Evolutionary conservation across 495 filamentous ascomycete species (phyloP).

Genomic region (Trypethelium eluteriae): DNA sequence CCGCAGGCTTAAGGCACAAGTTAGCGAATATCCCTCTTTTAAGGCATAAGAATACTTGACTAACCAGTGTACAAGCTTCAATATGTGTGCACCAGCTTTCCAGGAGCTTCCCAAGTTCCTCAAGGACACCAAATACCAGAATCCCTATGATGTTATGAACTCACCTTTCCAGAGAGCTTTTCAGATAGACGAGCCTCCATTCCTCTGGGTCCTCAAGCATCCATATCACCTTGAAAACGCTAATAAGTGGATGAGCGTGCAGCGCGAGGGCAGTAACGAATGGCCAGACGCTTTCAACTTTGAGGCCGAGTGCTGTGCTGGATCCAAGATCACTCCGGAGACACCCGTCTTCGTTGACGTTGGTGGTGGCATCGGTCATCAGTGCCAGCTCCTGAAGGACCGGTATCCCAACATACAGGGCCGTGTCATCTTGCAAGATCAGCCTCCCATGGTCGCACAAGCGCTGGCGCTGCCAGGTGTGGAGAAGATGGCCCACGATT

Average conservation of each 20-base stretch:
- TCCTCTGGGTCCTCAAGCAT: constrained; percentile 6
- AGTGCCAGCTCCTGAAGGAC: constrained; percentile 4
- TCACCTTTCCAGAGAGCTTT: constrained; percentile 16
- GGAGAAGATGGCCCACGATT: constrained; percentile 15
- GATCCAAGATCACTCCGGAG: neutral
- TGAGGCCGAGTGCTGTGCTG: neutral
- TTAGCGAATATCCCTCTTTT: neutral
- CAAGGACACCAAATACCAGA: neutral
- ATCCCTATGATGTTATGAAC: neutral
- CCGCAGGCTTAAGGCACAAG: constrained; percentile 5
- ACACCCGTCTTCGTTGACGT: constrained; percentile 17
- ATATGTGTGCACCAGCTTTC: neutral
- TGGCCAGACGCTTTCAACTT: constrained; percentile 16
- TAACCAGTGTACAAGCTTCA: neutral
- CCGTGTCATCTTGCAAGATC: constrained; percentile 17
- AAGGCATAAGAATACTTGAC: neutral
- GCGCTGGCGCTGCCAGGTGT: constrained; percentile 7
- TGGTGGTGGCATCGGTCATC: constrained; percentile 17
- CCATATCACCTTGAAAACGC: neutral
- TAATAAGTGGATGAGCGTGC: constrained; percentile 17
- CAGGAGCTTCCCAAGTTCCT: constrained; percentile 12
- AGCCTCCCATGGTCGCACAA: neutral
- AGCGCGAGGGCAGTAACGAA: neutral
- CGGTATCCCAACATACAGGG: constrained; percentile 10
- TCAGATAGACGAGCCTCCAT: constrained; percentile 1